Evolutionary conservation across 2,329 filamentous ascomycete genomes (phyloP), one percentile per base, ranked within the genome.

Genomic region (Blastomyces percursus): DNA sequence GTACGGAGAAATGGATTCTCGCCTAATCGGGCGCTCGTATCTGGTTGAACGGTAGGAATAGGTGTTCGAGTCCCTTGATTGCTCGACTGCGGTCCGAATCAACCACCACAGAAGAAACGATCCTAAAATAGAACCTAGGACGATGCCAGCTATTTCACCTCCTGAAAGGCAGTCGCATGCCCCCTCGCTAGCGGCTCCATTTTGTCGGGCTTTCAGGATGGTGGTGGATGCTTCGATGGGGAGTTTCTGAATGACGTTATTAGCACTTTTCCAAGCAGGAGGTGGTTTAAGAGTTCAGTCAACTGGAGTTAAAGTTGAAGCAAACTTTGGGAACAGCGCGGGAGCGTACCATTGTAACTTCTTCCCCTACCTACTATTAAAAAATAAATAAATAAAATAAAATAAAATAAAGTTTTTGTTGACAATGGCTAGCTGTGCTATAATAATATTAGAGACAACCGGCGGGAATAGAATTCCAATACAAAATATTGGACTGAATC

Each of bases 111-210:
- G 60, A 4, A 76, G 64, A 2, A 76, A 67, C 0, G 72, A 73
- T 8, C 73, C 75, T 3, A 69, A 72, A 46, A 77, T 74, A n/a
- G 71, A 70, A 12, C 75, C 75, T 59, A 76, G 69, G 21, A 76
- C 74, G 57, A 77, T 76, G 11, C 75, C 75, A 0, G 74, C 75
- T 35, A 77, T 73, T 4, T 65, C 73, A 1, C 75, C 74, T 19
- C 72, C 68, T n/a, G 67, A 69, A 21, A 76, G 69, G 50, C 72
- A 75, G 60, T 65, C 65, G 50, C 69, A 65, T 9, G 64, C 58
- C n/a, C 58, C 58, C 21, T 12, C 59, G 8, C 7, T 21, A 50
- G 54, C 5, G 21, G 40, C 40, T 30, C 14, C 46, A 27, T 51
- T 59, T 59, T 71, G 71, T 14, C 72, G 71, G 2, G 68, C 38